phyloP scores from a whole-genome alignment of 768 basidiomycete genomes.

The Sporobolomyces roseus region DNA sequence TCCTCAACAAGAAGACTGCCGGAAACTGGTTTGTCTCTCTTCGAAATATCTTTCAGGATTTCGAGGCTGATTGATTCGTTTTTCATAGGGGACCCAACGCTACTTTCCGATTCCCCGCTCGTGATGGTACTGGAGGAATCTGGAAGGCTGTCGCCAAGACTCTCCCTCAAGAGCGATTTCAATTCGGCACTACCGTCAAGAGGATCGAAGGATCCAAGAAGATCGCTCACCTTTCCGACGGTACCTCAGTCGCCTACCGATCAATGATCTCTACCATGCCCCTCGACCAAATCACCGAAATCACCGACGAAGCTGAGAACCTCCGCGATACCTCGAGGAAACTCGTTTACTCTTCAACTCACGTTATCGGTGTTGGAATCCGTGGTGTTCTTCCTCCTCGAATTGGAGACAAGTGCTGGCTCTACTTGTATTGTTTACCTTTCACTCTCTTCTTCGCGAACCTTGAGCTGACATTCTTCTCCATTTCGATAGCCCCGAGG shows the following conservation, averaged over 20 bases:
- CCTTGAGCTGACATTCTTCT: not conserved
- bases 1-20: conserved; percentile 49
- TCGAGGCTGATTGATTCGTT: too few species aligned
- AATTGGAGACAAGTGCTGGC: conserved; percentile 51
- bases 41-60: too few species aligned
- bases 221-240: conserved; percentile 47
- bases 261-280: conserved; percentile 49
- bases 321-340: conserved; percentile 41
- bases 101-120: conserved; percentile 51
- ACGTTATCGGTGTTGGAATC: conserved; percentile 51
- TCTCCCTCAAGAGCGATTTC: conserved; percentile 47
- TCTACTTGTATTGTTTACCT: conserved; percentile 41
- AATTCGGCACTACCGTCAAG: conserved; percentile 43
- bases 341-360: conserved; percentile 49
- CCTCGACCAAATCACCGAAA: conserved; percentile 47
- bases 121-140: conserved; percentile 51
- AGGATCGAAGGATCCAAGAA: conserved; percentile 46
- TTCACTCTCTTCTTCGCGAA: too few species aligned
- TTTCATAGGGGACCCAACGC: conserved; percentile 47
- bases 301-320: conserved; percentile 45
- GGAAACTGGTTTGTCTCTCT: conserved; percentile 48
- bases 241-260: conserved; percentile 47
- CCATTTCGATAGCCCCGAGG: conserved; percentile 45
- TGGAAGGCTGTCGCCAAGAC: conserved; percentile 50
- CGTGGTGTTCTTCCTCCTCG: conserved; percentile 48